Base-by-base conservation (phyloP, 495 filamentous ascomycete species). In the Parmelia sp. region DNA sequence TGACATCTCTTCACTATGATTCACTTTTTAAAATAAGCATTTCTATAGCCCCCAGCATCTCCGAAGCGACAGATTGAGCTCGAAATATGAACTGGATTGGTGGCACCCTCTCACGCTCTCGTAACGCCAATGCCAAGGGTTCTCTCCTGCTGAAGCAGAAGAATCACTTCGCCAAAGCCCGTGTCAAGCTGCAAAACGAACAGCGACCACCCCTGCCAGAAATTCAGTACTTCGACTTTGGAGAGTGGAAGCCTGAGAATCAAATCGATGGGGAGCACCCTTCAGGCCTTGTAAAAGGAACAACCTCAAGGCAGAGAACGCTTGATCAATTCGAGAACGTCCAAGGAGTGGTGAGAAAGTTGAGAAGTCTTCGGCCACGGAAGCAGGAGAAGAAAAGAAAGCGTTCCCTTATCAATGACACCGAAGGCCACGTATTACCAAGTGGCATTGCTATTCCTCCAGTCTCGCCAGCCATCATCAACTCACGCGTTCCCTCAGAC, bases 61-160 rank as follows among this genome's bases (percentile, higher is more conserved):
- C 12, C 8, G 9, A 15, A 36, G 17, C 23, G 23, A 9, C 12
- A 39, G 14, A n/a, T 29, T 21, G 5, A 29, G 25, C n/a, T 36
- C 36, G 8, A 19, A 25, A n/a, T 5, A 71, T 71, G 69, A 71
- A 71, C 15, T 71, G 69, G 69, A 69, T 62, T 7, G 69, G 69
- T n/a, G 69, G 69, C 21, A 60, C 39, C 21, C 65, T 71, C 29
- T 65, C 44, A 40, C 40, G 69, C 40, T 71, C 69, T 40, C 67
- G 67, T 17, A 65, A 69, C 47, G 53, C 59, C 11, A 69, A 69
- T 27, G 57, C 55, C 40, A 67, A 67, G 21, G 31, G 29, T 9
- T 65, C 58, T 40, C 33, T 66, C 36, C 49, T 65, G 7, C 60
- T 60, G 2, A 51, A 65, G 25, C 69, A 71, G 59, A 71, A 69